Evolutionary conservation across 768 basidiomycete genomes (phyloP).

Genomic region (Tylopilus felleus): DNA sequence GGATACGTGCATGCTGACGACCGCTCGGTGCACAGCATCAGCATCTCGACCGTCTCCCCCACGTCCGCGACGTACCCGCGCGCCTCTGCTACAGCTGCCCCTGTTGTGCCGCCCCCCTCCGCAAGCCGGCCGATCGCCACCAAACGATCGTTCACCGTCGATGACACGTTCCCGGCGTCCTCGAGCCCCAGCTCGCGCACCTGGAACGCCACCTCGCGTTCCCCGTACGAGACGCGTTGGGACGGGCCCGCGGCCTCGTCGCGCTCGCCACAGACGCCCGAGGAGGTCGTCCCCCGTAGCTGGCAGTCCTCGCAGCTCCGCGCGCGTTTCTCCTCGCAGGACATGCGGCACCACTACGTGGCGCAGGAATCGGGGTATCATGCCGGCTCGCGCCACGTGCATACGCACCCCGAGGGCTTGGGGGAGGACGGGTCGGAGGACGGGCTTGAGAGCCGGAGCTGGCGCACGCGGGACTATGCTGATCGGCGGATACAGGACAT

Average conservation of each 20-base stretch:
- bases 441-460: constrained; percentile 29
- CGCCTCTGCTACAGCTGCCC: not conserved
- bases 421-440: constrained; percentile 31
- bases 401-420: constrained; percentile 28
- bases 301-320: constrained; percentile 31
- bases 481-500: constrained; percentile 32
- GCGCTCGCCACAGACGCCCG: constrained; percentile 31
- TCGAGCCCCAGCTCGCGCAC: constrained; percentile 21
- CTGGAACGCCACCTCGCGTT: constrained; percentile 21
- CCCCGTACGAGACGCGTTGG: constrained; percentile 28
- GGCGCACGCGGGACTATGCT: constrained; percentile 31
- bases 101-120: constrained; percentile 25
- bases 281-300: constrained; percentile 25
- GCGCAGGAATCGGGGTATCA: constrained; percentile 8
- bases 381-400: constrained; percentile 17
- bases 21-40: constrained; percentile 14
- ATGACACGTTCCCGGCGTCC: constrained; percentile 21
- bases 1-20: constrained; percentile 22
- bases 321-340: constrained; percentile 28
- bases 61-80: constrained; percentile 14
- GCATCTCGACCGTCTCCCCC: constrained; percentile 12
- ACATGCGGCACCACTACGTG: constrained; percentile 24
- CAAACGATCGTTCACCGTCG: constrained; percentile 29
- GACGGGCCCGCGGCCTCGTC: constrained; percentile 16
- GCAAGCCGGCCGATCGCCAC: constrained; percentile 32